A percentile compares a stretch with the other conserved stretches of the same genome.
These are phyloP conservation scores for Coemansia sp. DNA, from an alignment of 192 early-diverging fungal genomes.

Conservation along the genomic window DNA sequence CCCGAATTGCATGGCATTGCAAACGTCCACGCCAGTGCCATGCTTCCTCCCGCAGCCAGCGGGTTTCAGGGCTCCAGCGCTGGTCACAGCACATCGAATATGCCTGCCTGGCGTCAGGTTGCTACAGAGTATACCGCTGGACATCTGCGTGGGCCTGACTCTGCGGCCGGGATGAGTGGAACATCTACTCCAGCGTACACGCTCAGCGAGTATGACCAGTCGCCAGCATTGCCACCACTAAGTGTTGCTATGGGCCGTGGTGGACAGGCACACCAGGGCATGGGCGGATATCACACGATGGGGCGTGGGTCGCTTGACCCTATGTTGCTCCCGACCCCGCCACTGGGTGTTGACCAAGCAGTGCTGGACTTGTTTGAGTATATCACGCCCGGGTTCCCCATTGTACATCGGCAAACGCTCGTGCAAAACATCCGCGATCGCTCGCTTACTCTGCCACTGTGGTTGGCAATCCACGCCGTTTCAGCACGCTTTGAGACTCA, in stretches of 20 bases:
- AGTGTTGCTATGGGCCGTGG: constrained; percentile 34
- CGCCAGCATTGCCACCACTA: constrained; percentile 39
- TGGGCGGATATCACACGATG: background rate
- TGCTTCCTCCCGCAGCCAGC: constrained; percentile 16
- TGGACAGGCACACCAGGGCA: background rate
- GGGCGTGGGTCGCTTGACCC: constrained; percentile 26
- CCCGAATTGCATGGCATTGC: constrained; percentile 44
- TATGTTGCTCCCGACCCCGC: constrained; percentile 37
- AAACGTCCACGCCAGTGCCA: constrained; percentile 42
- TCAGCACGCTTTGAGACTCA: constrained; percentile 41
- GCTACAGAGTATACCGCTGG: background rate
- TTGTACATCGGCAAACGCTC: constrained; percentile 51
- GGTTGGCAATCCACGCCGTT: constrained; percentile 54
- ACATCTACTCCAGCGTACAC: constrained; percentile 29
- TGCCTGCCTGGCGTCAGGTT: background rate
- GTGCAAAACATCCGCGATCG: constrained; percentile 43
- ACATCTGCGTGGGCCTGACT: background rate
- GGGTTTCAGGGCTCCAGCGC: background rate
- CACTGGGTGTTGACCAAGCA: constrained; percentile 49
- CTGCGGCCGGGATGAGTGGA: constrained; percentile 23
- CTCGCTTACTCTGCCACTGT: constrained; percentile 42
- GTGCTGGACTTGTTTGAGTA: constrained; percentile 51
- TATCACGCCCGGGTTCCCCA: constrained; percentile 38
- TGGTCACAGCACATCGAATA: background rate
- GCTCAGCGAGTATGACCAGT: constrained; percentile 22